Percentiles rank a stretch among this genome's conserved stretches.
phyloP scores from a whole-genome alignment of 2,329 filamentous ascomycete genomes.

The Trichoderma afroharzianum region DNA sequence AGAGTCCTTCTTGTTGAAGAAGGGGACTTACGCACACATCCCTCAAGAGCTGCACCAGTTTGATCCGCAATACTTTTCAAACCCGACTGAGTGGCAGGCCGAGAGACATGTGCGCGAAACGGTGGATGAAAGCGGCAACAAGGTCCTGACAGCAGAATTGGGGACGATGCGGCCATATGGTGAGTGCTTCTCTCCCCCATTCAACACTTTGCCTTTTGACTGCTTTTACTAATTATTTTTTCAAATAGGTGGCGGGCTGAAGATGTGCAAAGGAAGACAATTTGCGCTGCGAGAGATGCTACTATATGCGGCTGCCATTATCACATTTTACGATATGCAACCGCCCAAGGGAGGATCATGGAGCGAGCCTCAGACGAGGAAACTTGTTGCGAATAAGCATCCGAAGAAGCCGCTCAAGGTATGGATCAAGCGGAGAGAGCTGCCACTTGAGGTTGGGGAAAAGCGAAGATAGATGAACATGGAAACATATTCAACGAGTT shows the following conservation, averaged over 20 bases:
- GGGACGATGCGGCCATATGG: constrained; percentile 33
- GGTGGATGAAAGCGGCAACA: constrained; percentile 25
- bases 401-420: constrained; percentile 29
- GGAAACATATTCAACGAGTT: not conserved
- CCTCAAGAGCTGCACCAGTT: constrained; percentile 34
- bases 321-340: constrained; percentile 37
- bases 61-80: constrained; percentile 32
- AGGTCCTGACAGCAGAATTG: constrained; percentile 22
- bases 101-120: constrained; percentile 32
- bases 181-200: constrained; percentile 22
- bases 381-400: constrained; percentile 27
- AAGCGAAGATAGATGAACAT: not conserved
- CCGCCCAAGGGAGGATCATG: constrained; percentile 29
- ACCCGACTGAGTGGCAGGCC: constrained; percentile 35
- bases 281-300: constrained; percentile 35
- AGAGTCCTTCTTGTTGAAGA: constrained; percentile 29
- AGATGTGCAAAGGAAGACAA: constrained; percentile 32
- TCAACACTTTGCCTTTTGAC: not conserved
- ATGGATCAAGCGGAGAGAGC: constrained; percentile 32
- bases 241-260: constrained; percentile 29
- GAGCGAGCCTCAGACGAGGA: constrained; percentile 26
- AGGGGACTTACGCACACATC: constrained; percentile 35
- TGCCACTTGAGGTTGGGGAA: not conserved
- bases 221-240: not conserved
- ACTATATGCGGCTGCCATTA: constrained; percentile 32